Conservation (phyloP, 2,329 filamentous ascomycete species). For the Trichoderma harzianum region DNA sequence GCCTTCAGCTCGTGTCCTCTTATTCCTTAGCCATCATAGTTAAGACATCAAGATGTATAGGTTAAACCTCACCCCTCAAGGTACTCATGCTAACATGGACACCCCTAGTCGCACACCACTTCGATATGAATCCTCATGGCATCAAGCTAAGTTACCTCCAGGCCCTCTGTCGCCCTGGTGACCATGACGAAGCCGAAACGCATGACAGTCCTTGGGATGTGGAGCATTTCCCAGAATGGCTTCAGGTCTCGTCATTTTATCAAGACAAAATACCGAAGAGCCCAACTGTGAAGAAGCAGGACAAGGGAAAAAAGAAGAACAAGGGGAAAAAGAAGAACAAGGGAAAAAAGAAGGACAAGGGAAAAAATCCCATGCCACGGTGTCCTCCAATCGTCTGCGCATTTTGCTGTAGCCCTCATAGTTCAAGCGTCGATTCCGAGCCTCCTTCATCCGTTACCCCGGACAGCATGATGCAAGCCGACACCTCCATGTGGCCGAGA, state of each 20-base stretch:
- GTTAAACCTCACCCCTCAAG: neutral
- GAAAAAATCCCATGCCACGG: too few species aligned
- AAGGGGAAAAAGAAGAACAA: too few species aligned
- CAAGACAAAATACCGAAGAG: too few species aligned
- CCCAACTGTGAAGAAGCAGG: too few species aligned
- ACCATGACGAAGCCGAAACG: neutral
- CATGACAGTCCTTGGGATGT: neutral
- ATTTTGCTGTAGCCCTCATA: fast-evolving
- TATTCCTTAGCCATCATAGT: neutral
- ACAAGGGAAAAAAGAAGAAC: too few species aligned
- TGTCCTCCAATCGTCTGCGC: neutral
- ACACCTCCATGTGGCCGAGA: neutral
- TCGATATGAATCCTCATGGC: neutral
- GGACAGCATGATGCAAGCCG: neutral
- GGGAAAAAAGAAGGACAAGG: too few species aligned
- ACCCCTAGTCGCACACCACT: neutral
- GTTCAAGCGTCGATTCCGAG: neutral
- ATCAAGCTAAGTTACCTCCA: neutral
- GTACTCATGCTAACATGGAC: neutral
- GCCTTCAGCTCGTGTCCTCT: too few species aligned
- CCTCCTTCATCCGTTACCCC: neutral
- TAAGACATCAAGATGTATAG: neutral
- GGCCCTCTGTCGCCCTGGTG: neutral
- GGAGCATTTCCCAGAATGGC: neutral
- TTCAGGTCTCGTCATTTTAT: too few species aligned